A percentile compares a stretch with the other conserved stretches of the same genome.
Evolutionary conservation across 2,329 filamentous ascomycete genomes (phyloP).

Genomic region (Claviceps cyperi): DNA sequence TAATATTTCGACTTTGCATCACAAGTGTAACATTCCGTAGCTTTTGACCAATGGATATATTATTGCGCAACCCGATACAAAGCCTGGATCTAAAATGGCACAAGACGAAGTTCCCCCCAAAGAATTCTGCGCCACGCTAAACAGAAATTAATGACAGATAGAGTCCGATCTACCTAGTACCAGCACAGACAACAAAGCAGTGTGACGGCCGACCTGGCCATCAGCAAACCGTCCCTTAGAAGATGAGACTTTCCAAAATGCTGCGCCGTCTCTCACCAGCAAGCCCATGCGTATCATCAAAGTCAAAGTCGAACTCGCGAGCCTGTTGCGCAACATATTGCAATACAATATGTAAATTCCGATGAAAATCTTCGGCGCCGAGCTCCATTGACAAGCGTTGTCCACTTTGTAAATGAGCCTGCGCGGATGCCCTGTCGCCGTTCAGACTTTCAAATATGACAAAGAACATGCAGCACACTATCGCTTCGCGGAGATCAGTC

Average conservation of each 20-base stretch:
- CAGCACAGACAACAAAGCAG: no score
- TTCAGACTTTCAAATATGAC: conserved; percentile 24
- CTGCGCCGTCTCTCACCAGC: not conserved
- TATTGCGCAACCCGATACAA: no score
- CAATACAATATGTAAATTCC: conserved; percentile 10
- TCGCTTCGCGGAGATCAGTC: conserved; percentile 14
- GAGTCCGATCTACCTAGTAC: no score
- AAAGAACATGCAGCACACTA: conserved; percentile 23
- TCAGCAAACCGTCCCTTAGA: not conserved
- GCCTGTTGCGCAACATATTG: conserved; percentile 11
- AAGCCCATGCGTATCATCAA: not conserved
- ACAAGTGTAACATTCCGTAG: no score
- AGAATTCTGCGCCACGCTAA: not conserved
- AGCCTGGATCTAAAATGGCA: no score
- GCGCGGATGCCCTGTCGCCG: conserved; percentile 19
- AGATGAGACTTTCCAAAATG: conserved; percentile 3
- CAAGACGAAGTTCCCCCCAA: not conserved
- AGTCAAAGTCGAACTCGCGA: not conserved
- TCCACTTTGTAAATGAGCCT: conserved; percentile 22
- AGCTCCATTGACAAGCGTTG: conserved; percentile 23
- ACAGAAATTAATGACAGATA: not conserved
- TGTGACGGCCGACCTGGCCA: not conserved
- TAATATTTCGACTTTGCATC: not conserved
- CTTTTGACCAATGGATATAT: no score
- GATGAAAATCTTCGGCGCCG: conserved; percentile 4